Percentiles rank a stretch among this genome's conserved stretches.
Evolutionary conservation across 164 flowering plant genomes (phyloP).

Genomic region (Santalum album): DNA sequence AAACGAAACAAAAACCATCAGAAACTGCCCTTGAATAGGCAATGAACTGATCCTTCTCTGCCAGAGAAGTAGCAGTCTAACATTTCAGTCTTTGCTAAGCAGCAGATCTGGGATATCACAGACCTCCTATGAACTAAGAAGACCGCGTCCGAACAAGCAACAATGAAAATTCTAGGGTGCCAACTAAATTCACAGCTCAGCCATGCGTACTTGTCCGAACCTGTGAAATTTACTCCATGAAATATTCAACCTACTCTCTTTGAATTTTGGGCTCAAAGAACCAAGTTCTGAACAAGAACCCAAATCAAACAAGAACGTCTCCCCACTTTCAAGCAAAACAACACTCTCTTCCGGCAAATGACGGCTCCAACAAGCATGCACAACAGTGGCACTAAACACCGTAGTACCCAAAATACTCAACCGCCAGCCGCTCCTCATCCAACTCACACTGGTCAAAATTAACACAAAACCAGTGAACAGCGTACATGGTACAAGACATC

Average conservation of each 20-base stretch:
- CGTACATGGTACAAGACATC: conserved; percentile 39
- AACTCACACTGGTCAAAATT: no score
- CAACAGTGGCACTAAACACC: conserved; percentile 31
- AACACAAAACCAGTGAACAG: conserved; percentile 60
- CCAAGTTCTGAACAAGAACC: conserved; percentile 3
- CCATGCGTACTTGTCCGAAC: conserved; percentile 28
- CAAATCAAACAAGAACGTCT: conserved; percentile 57
- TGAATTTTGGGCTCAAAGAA: conserved; percentile 10
- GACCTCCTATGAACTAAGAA: conserved; percentile 57
- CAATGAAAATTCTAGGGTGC: conserved; percentile 60
- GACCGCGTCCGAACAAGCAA: conserved; percentile 42
- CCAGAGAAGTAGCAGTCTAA: conserved; percentile 12
- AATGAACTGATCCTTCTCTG: conserved; percentile 36
- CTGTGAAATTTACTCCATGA: no score
- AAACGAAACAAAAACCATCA: conserved; percentile 39
- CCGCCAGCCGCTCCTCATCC: conserved; percentile 15
- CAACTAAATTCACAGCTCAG: conserved; percentile 68
- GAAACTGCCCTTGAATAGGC: conserved; percentile 40
- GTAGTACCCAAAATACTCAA: conserved; percentile 33
- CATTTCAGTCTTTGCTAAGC: conserved; percentile 40
- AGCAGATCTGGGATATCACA: conserved; percentile 19
- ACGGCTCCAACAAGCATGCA: conserved; percentile 64
- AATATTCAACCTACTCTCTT: conserved; percentile 10
- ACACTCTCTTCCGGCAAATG: conserved; percentile 50
- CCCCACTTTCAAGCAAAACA: conserved; percentile 60